Evolutionary conservation across 108 stramenopile genomes (phyloP).

Genomic region (Hondaea fermentalgiana): DNA sequence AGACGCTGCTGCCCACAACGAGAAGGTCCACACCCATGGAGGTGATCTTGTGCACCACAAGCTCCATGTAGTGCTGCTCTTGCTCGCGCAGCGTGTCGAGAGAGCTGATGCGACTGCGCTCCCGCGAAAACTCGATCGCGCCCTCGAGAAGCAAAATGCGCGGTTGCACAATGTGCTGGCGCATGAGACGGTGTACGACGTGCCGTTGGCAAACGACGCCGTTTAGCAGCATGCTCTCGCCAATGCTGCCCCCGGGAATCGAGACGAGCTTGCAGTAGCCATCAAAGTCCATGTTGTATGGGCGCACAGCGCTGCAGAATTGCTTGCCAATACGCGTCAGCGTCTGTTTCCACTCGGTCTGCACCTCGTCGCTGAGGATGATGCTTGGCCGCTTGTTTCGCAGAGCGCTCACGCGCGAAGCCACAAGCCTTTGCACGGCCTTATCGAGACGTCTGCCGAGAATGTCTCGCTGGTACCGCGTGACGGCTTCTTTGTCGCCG

Average conservation of each 20-base stretch:
- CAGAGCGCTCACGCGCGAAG: neutral
- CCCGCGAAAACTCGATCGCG: neutral
- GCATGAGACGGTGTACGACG: neutral
- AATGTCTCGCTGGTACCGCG: neutral
- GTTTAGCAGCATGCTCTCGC: neutral
- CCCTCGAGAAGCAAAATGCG: neutral
- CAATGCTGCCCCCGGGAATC: neutral
- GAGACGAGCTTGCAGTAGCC: constrained; percentile 8
- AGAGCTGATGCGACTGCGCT: neutral
- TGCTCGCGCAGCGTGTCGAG: neutral
- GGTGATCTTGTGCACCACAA: neutral
- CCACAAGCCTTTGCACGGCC: neutral
- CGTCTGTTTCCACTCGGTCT: neutral
- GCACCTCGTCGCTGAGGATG: neutral
- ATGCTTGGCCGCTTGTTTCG: neutral
- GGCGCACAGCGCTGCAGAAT: neutral
- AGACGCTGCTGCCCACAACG: neutral
- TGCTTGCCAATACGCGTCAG: neutral
- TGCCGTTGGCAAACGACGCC: neutral
- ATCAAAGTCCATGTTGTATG: constrained; percentile 13
- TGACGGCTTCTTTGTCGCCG: neutral
- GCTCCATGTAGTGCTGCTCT: neutral
- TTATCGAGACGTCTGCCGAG: neutral
- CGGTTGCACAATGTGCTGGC: neutral
- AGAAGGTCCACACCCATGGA: neutral